These are phyloP conservation scores for Rhodotorula sphaerocarpa DNA, from an alignment of 768 basidiomycete species.

Conservation along the genomic window DNA sequence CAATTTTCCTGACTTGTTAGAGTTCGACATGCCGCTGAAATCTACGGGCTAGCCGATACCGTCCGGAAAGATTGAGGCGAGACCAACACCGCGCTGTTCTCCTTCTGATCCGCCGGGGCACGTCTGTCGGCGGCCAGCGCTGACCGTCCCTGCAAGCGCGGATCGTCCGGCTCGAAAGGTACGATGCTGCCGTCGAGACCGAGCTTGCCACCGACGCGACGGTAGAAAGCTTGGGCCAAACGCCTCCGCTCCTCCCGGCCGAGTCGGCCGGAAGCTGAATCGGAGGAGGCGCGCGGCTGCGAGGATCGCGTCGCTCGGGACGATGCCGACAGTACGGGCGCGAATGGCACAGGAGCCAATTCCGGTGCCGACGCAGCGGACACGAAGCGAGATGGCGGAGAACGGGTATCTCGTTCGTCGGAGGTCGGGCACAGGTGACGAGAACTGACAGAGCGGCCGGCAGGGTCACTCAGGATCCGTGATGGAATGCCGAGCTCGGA, in stretches of 20 bases:
- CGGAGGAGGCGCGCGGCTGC: background rate
- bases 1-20: too few species aligned
- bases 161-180: background rate
- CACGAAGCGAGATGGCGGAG: too few species aligned
- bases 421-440: too few species aligned
- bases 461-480: too few species aligned
- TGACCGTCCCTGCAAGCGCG: background rate
- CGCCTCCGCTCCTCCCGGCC: background rate
- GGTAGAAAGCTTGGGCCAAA: background rate
- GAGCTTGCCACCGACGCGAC: background rate
- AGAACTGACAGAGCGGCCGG: too few species aligned
- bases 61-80: constrained; percentile 8
- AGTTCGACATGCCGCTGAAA: too few species aligned
- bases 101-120: background rate
- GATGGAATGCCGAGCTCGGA: too few species aligned
- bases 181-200: background rate
- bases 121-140: background rate
- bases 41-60: background rate
- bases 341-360: too few species aligned
- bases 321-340: too few species aligned
- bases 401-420: too few species aligned
- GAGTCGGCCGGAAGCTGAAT: background rate
- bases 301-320: too few species aligned
- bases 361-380: too few species aligned
- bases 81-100: background rate